These are phyloP conservation scores for Penicillium sp. DNA, from an alignment of 2,329 filamentous ascomycete genomes.

Conservation along the genomic window DNA sequence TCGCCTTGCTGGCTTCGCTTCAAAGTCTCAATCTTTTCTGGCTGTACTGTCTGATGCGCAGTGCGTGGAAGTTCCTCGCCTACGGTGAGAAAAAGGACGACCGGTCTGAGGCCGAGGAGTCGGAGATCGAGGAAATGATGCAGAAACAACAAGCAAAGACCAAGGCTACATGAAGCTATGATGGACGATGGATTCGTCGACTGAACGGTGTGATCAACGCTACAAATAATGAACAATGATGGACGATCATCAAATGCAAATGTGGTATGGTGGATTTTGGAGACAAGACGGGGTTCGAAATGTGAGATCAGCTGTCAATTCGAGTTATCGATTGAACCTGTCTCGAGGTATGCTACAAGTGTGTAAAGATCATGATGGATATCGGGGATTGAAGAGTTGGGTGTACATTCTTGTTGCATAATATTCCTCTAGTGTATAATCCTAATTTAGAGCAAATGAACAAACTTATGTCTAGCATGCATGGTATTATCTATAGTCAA, in stretches of 20 bases:
- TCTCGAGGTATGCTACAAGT: neutral
- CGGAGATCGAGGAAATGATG: conserved; percentile 53
- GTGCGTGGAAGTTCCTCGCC: conserved; percentile 34
- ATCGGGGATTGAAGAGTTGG: neutral
- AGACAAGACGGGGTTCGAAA: neutral
- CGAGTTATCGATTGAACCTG: neutral
- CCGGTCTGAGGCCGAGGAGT: conserved; percentile 44
- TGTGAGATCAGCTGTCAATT: neutral
- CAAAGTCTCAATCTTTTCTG: conserved; percentile 45
- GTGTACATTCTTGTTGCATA: neutral
- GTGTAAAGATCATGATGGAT: neutral
- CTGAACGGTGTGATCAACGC: neutral
- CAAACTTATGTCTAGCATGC: neutral
- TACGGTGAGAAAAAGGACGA: conserved; percentile 38
- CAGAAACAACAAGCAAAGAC: neutral
- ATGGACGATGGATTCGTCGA: neutral
- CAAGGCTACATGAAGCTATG: neutral
- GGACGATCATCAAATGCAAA: neutral
- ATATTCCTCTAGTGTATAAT: neutral
- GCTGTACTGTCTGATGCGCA: conserved; percentile 39
- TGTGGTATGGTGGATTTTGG: neutral
- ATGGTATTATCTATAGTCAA: neutral
- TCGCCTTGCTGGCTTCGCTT: conserved; percentile 37
- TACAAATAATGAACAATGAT: neutral
- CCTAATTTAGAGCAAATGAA: neutral